phyloP scores from a whole-genome alignment of 768 basidiomycete species.

The Plicaturopsis crispa region DNA sequence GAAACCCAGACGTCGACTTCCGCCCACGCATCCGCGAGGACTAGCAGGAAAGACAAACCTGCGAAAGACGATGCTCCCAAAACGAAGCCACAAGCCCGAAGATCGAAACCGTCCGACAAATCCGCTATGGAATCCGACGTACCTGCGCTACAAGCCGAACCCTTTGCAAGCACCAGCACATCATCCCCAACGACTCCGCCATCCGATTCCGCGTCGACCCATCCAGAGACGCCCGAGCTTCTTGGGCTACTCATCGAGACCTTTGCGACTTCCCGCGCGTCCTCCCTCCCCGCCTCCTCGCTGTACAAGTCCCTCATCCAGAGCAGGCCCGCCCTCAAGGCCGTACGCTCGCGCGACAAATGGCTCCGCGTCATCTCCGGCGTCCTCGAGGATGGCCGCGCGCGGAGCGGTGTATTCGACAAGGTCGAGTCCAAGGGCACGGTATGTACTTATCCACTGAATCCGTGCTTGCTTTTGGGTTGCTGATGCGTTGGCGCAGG shows the following conservation, averaged over 20 bases:
- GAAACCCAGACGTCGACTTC: too few species aligned
- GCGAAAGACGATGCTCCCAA: too few species aligned
- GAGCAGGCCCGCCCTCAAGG: slow-evolving; percentile 43
- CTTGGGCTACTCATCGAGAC: slow-evolving; percentile 69
- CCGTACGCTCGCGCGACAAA: slow-evolving; percentile 30
- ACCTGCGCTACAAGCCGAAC: too few species aligned
- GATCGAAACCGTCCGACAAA: too few species aligned
- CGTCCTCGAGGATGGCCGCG: slow-evolving; percentile 37
- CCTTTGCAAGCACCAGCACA: too few species aligned
- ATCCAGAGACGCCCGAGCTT: too few species aligned
- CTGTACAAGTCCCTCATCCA: slow-evolving; percentile 46
- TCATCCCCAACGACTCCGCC: too few species aligned
- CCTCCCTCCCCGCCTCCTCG: slow-evolving; percentile 48
- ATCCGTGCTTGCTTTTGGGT: slow-evolving; percentile 2
- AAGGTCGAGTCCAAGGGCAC: slow-evolving; percentile 62
- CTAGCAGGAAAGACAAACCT: too few species aligned
- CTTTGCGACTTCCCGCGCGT: slow-evolving; percentile 66
- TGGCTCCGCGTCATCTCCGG: slow-evolving; percentile 43
- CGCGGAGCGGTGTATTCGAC: slow-evolving; percentile 57
- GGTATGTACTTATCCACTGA: slow-evolving; percentile 30
- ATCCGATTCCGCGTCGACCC: too few species aligned
- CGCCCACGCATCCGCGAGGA: too few species aligned
- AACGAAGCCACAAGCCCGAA: too few species aligned
- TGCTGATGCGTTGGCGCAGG: slow-evolving; percentile 23
- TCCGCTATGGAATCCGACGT: too few species aligned